A percentile compares a stretch with the other conserved stretches of the same genome.
Conservation (phyloP, 768 basidiomycete species). For the Lyophyllum semitale region DNA sequence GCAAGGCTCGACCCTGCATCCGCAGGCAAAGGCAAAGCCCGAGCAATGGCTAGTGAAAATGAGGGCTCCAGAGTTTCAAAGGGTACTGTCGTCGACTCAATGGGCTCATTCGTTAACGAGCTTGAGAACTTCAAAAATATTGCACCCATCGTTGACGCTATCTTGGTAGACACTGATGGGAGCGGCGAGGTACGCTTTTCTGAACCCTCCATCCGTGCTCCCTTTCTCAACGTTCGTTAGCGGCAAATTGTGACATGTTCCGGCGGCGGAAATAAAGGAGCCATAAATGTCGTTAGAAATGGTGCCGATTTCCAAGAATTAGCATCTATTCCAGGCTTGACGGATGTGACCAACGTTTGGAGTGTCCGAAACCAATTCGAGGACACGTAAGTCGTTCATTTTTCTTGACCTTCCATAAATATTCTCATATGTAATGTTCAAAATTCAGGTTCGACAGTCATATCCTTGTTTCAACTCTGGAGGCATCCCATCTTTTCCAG, state of each 20-base stretch:
- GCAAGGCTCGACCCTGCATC: constrained; percentile 28
- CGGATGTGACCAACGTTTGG: constrained; percentile 63
- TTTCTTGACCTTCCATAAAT: not conserved
- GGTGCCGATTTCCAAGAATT: constrained; percentile 79
- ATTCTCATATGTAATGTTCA: constrained; percentile 2
- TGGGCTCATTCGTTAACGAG: constrained; percentile 60
- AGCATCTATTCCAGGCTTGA: constrained; percentile 58
- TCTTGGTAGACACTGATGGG: constrained; percentile 71
- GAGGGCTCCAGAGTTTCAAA: constrained; percentile 27
- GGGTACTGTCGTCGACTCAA: constrained; percentile 51
- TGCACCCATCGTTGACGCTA: constrained; percentile 81
- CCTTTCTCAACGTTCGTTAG: constrained; percentile 33
- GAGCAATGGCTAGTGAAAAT: constrained; percentile 34
- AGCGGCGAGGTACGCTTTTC: constrained; percentile 60
- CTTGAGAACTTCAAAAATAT: constrained; percentile 73
- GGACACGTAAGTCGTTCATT: constrained; percentile 44
- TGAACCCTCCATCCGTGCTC: not conserved
- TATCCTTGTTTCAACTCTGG: constrained; percentile 61
- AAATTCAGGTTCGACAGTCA: constrained; percentile 51
- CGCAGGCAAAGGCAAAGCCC: constrained; percentile 42
- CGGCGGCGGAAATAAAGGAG: constrained; percentile 76
- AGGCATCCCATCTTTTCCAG: constrained; percentile 54
- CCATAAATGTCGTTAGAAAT: constrained; percentile 74
- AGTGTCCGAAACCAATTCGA: constrained; percentile 49
- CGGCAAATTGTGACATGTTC: constrained; percentile 86